These are phyloP conservation scores for Solanum pinnatisectum DNA, from an alignment of 257 asterid genomes.

Conservation along the genomic window DNA sequence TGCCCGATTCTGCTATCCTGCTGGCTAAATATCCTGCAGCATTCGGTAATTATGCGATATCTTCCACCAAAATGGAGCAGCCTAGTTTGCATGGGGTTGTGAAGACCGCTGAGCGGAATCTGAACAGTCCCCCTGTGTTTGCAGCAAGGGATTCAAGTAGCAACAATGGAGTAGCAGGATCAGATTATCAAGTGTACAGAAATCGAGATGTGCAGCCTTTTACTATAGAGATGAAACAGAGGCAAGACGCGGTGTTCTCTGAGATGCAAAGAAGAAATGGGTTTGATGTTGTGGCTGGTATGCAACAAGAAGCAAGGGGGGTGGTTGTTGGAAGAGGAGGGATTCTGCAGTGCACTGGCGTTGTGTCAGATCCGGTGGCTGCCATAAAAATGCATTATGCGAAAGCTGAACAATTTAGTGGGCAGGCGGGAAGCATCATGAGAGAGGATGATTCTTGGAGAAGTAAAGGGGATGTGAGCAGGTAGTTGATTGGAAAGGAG, in stretches of 20 bases:
- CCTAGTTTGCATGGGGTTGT: slow-evolving; percentile 23
- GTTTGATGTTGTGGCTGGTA: slow-evolving; percentile 34
- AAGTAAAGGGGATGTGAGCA: slow-evolving; percentile 69
- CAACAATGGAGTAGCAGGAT: slow-evolving; percentile 23
- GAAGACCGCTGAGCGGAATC: slow-evolving; percentile 17
- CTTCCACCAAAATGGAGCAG: slow-evolving; percentile 45
- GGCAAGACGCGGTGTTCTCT: slow-evolving; percentile 31
- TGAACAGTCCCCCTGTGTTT: slow-evolving; percentile 44
- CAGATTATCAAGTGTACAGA: slow-evolving; percentile 34
- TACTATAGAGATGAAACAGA: slow-evolving; percentile 43
- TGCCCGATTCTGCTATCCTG: slow-evolving; percentile 54
- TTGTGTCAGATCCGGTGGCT: slow-evolving; percentile 78
- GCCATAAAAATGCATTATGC: slow-evolving; percentile 79
- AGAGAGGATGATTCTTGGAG: slow-evolving; percentile 67
- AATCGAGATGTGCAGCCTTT: slow-evolving; percentile 44
- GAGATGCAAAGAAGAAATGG: slow-evolving; percentile 74
- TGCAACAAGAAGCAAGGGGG: slow-evolving; percentile 46
- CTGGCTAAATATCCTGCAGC: slow-evolving; percentile 77
- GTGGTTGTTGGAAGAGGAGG: slow-evolving; percentile 50
- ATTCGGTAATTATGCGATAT: slow-evolving; percentile 32
- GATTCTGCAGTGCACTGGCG: slow-evolving; percentile 45
- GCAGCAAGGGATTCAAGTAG: slow-evolving; percentile 33
- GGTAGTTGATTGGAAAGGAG: slow-evolving; percentile 38
- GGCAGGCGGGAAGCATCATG: slow-evolving; percentile 31
- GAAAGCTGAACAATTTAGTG: slow-evolving; percentile 39